Base-by-base conservation (phyloP, 257 asterid genomes). In the Nicotiana undulata region DNA sequence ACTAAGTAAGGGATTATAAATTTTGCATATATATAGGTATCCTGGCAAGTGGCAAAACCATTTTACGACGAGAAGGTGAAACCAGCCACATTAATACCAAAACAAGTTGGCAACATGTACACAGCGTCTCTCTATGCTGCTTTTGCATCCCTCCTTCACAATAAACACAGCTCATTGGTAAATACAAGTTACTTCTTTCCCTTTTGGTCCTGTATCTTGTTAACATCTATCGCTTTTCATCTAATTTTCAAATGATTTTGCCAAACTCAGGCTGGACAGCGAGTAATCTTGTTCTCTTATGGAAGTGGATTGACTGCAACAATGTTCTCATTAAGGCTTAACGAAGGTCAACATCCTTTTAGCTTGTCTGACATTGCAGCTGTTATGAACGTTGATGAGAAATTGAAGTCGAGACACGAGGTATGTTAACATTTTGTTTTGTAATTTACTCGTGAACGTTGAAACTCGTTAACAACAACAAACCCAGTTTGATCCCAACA, bases 101-200 rank as follows among this genome's bases (percentile, higher is more conserved):
- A 96, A 86, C 99, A 96, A 90, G 97, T 96, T 3, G 99, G 99
- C 46, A 96, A 96, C 89, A 96, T 96, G 99, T 96, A 96, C 81
- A 96, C 99, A 9, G 99, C 99, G 68, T 96, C 99, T 3, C 87
- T 96, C 59, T 96, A 96, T 86, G 99, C 98, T 34, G 99, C 99
- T 82, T 92, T 96, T 82, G 97, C 94, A 28, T 96, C 99, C 52
- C 95, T 96, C 68, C 81, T 96, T 82, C 97, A 96, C 92, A 92
- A 87, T 79, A 92, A 96, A 56, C 81, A 80, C n/a, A 89, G 82
- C 86, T 63, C 97, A 67, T 81, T 96, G 96, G 99, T 96, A 92
- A 85, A 60, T 11, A 82, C 82, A 31, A 53, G 72, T 65, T 63
- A 67, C 79, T 66, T 63, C 13, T 70, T 37, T 15, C 24, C 17